These are phyloP conservation scores for Paspalum vaginatum DNA, from an alignment of 176 grass and related monocot species.

Conservation along the genomic window DNA sequence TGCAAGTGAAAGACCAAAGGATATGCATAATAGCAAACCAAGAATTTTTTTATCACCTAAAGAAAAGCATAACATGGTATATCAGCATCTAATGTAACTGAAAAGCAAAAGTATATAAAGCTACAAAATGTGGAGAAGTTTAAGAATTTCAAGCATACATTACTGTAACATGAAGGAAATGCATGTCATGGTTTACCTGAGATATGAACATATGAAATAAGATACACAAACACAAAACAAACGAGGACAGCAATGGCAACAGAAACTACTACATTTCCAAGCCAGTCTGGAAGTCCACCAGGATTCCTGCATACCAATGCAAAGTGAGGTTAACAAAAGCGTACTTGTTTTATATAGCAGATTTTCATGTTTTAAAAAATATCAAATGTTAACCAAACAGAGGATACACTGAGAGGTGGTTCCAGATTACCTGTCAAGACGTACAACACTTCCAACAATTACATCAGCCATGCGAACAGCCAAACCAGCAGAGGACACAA, in stretches of 20 bases:
- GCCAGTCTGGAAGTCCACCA: conserved; percentile 79
- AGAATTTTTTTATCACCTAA: conserved; percentile 81
- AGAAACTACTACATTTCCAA: conserved; percentile 77
- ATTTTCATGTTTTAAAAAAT: conserved; percentile 16
- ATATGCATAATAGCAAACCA: conserved; percentile 53
- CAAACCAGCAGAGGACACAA: conserved; percentile 73
- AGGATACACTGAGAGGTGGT: conserved; percentile 11
- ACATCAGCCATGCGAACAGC: conserved; percentile 68
- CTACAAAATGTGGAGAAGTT: not conserved
- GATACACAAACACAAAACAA: conserved; percentile 81
- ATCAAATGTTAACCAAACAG: conserved; percentile 9
- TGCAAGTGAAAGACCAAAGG: conserved; percentile 70
- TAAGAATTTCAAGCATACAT: conserved; percentile 10
- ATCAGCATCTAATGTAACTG: conserved; percentile 45
- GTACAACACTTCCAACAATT: conserved; percentile 75
- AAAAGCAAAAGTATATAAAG: conserved; percentile 44
- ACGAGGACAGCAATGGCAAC: conserved; percentile 64
- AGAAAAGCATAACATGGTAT: conserved; percentile 35
- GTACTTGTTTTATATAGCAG: conserved; percentile 25
- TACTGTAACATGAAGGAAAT: conserved; percentile 9
- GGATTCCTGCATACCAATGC: conserved; percentile 70
- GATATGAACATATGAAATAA: conserved; percentile 92
- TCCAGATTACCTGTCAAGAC: conserved; percentile 72
- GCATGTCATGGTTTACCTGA: conserved; percentile 70
- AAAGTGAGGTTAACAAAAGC: conserved; percentile 37